phyloP scores from a whole-genome alignment of 257 asterid genomes.

The Euphrasia confusa region DNA sequence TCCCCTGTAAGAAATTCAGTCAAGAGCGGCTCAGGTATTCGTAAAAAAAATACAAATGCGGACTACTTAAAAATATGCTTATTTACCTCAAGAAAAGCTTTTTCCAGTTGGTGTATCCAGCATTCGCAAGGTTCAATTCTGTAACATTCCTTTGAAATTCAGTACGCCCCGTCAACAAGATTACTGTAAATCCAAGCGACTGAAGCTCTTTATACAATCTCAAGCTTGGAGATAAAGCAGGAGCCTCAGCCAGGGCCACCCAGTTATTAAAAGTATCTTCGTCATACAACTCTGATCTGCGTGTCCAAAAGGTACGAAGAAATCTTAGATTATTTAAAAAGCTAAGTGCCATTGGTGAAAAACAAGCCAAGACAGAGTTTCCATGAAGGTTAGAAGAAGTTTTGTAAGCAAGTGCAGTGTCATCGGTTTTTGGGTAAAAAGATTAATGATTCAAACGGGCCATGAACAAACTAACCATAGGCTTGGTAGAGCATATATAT shows the following conservation, averaged over 20 bases:
- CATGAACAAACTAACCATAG: background rate
- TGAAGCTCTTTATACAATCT: slow-evolving; percentile 57
- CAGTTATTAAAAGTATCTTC: slow-evolving; percentile 52
- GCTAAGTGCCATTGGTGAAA: background rate
- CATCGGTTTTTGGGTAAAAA: background rate
- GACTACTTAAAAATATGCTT: background rate
- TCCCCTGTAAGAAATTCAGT: slow-evolving; percentile 40
- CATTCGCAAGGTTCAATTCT: slow-evolving; percentile 40
- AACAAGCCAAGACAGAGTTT: background rate
- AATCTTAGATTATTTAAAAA: slow-evolving; percentile 1
- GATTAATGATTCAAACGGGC: background rate
- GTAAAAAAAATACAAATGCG: background rate
- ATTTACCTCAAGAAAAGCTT: slow-evolving; percentile 74
- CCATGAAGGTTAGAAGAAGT: background rate
- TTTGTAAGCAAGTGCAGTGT: background rate
- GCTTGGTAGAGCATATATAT: background rate
- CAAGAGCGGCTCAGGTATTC: background rate
- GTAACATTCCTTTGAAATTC: slow-evolving; percentile 75
- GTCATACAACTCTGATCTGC: slow-evolving; percentile 59
- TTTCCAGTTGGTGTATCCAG: slow-evolving; percentile 76
- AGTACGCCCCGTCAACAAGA: slow-evolving; percentile 67
- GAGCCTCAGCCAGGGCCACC: slow-evolving; percentile 71
- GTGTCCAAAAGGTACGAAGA: slow-evolving; percentile 13
- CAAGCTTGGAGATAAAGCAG: slow-evolving; percentile 66
- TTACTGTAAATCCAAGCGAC: slow-evolving; percentile 56